A percentile compares a stretch with the other conserved stretches of the same genome.
phyloP scores from a whole-genome alignment of 2,329 filamentous ascomycete species.

The Capronia americana region DNA sequence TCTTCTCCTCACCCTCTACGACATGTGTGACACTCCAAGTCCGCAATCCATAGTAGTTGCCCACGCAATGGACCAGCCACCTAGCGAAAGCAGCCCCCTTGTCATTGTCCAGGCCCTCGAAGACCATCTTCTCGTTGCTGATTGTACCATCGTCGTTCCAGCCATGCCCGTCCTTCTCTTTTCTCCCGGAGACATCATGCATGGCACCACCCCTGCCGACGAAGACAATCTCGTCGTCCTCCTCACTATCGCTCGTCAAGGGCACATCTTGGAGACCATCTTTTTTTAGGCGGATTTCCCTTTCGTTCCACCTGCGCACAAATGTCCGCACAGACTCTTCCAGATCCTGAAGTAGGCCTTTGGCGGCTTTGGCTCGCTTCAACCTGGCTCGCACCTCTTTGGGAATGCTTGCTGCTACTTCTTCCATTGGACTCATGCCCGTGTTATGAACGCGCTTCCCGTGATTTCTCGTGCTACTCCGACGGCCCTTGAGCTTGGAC shows the following conservation, averaged over 20 bases:
- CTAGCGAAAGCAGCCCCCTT: conserved; percentile 83
- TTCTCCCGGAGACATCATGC: conserved; percentile 63
- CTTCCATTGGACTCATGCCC: conserved; percentile 45
- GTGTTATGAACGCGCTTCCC: conserved; percentile 44
- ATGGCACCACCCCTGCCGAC: conserved; percentile 72
- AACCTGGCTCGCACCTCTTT: conserved; percentile 79
- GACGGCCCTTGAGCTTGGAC: conserved; percentile 44
- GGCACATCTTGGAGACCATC: conserved; percentile 55
- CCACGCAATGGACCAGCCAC: conserved; percentile 92
- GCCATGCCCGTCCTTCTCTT: conserved; percentile 52
- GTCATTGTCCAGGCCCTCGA: conserved; percentile 78
- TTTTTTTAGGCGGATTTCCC: conserved; percentile 55
- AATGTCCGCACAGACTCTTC: conserved; percentile 85
- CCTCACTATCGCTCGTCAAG: conserved; percentile 47
- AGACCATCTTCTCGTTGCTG: conserved; percentile 72
- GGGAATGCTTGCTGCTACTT: conserved; percentile 62
- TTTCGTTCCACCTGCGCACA: conserved; percentile 66
- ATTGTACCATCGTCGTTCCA: conserved; percentile 41
- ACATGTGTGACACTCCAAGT: conserved; percentile 71
- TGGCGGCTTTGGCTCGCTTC: conserved; percentile 80
- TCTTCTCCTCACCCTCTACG: conserved; percentile 31
- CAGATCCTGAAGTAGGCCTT: conserved; percentile 78
- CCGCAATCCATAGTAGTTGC: conserved; percentile 85
- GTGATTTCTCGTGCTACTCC: conserved; percentile 48
- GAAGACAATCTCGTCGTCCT: conserved; percentile 91